Conservation (phyloP, 1,139 yeast species). For the Geotrichum cucujoidarum region DNA sequence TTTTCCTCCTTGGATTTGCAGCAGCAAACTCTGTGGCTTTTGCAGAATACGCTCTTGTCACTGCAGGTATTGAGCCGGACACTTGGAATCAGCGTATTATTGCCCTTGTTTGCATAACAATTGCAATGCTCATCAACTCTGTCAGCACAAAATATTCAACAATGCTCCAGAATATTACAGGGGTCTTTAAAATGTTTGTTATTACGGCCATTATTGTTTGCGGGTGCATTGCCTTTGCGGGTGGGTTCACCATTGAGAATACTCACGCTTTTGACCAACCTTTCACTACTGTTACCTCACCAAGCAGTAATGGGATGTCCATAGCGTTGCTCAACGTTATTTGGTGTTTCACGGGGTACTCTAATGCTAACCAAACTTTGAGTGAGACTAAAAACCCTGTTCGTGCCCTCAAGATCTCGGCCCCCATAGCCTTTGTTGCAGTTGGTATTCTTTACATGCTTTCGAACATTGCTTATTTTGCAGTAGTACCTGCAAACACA, state of each 20-base stretch:
- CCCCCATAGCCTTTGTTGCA: slow-evolving; percentile 59
- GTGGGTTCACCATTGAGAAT: slow-evolving; percentile 46
- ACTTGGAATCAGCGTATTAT: slow-evolving; percentile 74
- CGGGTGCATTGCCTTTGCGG: slow-evolving; percentile 82
- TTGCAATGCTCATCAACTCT: slow-evolving; percentile 63
- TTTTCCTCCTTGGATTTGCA: slow-evolving; percentile 79
- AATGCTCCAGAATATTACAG: slow-evolving; percentile 61
- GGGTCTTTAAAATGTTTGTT: slow-evolving; percentile 64
- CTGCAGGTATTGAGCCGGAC: slow-evolving; percentile 63
- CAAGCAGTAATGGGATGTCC: slow-evolving; percentile 69
- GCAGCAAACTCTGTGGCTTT: slow-evolving; percentile 63
- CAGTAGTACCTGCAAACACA: slow-evolving; percentile 65
- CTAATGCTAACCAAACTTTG: slow-evolving; percentile 73
- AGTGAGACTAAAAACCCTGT: slow-evolving; percentile 73
- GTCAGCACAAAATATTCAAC: slow-evolving; percentile 61
- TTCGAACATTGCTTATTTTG: slow-evolving; percentile 66
- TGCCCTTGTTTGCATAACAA: slow-evolving; percentile 68
- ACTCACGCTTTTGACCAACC: slow-evolving; percentile 61
- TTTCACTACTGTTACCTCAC: slow-evolving; percentile 49
- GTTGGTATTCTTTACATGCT: slow-evolving; percentile 61
- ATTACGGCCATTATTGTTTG: slow-evolving; percentile 63
- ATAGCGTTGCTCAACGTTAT: slow-evolving; percentile 74
- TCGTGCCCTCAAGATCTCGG: slow-evolving; percentile 62
- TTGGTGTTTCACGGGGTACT: slow-evolving; percentile 56
- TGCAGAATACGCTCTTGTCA: slow-evolving; percentile 52